Conservation (phyloP, 2,329 filamentous ascomycete species). For the Didymosphaeria variabile region DNA sequence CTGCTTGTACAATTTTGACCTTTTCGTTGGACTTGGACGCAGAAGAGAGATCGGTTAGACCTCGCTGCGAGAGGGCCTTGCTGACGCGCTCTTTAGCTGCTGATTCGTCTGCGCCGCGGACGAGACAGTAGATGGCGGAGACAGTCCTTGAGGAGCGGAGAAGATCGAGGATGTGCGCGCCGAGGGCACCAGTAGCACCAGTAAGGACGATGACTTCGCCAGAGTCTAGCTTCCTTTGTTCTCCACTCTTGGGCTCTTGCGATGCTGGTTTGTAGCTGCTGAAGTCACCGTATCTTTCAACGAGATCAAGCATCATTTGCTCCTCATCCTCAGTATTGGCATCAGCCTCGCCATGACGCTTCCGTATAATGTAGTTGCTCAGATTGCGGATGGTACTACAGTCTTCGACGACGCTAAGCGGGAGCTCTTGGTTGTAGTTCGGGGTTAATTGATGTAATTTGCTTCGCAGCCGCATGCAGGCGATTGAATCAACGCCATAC, state of each 20-base stretch:
- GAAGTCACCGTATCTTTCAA: constrained; percentile 59
- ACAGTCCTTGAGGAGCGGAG: constrained; percentile 53
- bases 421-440: constrained; percentile 50
- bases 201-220: constrained; percentile 53
- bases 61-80: constrained; percentile 38
- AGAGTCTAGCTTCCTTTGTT: neutral
- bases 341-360: constrained; percentile 49
- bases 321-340: constrained; percentile 48
- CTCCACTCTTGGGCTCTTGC: neutral
- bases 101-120: constrained; percentile 57
- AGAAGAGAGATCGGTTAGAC: constrained; percentile 38
- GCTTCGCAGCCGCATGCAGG: constrained; percentile 62
- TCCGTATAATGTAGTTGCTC: constrained; percentile 49
- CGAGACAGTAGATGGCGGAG: constrained; percentile 63
- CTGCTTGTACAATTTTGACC: constrained; percentile 58
- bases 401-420: constrained; percentile 69
- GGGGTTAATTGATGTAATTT: constrained; percentile 50
- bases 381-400: constrained; percentile 61
- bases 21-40: constrained; percentile 40
- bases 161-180: constrained; percentile 60
- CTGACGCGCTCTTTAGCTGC: constrained; percentile 44
- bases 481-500: constrained; percentile 68
- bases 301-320: constrained; percentile 56
- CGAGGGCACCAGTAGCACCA: constrained; percentile 61
- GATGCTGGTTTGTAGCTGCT: constrained; percentile 26